Base-by-base conservation (phyloP, 192 early-diverging fungal species). In the Glomus cerebriforme region DNA sequence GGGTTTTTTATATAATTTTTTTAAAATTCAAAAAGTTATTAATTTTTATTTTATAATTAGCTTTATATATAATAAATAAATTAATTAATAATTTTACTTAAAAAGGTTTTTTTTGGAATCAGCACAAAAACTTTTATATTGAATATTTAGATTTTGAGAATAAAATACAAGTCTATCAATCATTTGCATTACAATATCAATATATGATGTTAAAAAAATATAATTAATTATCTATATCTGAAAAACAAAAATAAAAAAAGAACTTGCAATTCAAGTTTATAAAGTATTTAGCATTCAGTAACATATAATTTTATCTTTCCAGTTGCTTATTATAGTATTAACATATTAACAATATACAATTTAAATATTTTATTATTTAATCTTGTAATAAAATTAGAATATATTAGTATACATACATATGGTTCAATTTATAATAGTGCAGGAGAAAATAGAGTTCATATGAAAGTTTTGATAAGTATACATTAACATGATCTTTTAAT, bases 221-320 rank as follows among this genome's bases (percentile, higher is more conserved):
- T 35, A 66, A 7, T 66, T 35, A 10, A 12, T 66, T 37, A 35
- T 37, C 1, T 66, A 66, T 35, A 35, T 0, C 17, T 24, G n/a
- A 60, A 60, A 60, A 60, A 8, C 1, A 60, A 24, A 8, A 60
- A 24, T 1, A 60, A 7, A 17, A n/a, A n/a, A n/a, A n/a, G n/a
- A 17, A 22, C 35, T 39, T 17, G 13, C 13, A 68, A 68, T 22
- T 22, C 31, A 68, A 68, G 9, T 68, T 39, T 22, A 68, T 39
- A 68, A 39, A 6, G 39, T 68, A 9, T 37, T 39, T 68, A 9
- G 66, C 66, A 68, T 68, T 68, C 35, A 68, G 15, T 8, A 68
- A 39, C 66, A 39, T 17, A 68, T 68, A 68, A 68, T n/a, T 68
- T 68, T 68, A 19, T 17, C 1, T 68, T 68, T 68, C 66, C 35